Evolutionary conservation across 116 monocot species (phyloP).

Genomic region (Dioscorea cayenensis): DNA sequence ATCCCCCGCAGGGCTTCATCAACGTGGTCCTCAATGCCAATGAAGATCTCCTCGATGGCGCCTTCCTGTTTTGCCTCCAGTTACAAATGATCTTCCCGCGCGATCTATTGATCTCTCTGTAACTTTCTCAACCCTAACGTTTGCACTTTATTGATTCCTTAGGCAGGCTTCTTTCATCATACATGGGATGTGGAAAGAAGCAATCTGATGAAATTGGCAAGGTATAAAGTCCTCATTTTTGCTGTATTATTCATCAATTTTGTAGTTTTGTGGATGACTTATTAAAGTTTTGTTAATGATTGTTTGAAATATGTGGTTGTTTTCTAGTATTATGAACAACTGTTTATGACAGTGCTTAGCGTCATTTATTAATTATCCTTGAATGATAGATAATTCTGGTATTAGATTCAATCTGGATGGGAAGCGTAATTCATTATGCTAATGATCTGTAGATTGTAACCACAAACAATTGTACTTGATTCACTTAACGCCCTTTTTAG

Average conservation of each 20-base stretch:
- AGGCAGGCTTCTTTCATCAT: not conserved
- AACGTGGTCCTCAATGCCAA: no score
- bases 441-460: no score
- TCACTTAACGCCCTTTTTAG: not conserved
- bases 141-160: not conserved
- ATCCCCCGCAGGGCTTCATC: conserved; percentile 55
- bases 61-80: no score
- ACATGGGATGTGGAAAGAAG: not conserved
- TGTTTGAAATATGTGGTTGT: not conserved
- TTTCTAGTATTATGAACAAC: no score
- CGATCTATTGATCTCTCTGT: not conserved
- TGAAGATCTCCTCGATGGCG: no score
- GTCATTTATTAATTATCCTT: no score
- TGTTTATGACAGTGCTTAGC: no score
- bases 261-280: not conserved
- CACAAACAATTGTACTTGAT: no score
- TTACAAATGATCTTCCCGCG: no score
- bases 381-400: no score
- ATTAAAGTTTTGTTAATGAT: not conserved
- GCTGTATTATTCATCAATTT: not conserved
- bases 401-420: no score
- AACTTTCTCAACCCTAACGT: not conserved
- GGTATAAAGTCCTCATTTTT: not conserved
- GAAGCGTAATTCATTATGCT: no score
- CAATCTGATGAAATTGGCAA: not conserved